A percentile compares a stretch with the other conserved stretches of the same genome.
phyloP scores from a whole-genome alignment of 2,329 filamentous ascomycete species.

The Emydomyces testavorans region DNA sequence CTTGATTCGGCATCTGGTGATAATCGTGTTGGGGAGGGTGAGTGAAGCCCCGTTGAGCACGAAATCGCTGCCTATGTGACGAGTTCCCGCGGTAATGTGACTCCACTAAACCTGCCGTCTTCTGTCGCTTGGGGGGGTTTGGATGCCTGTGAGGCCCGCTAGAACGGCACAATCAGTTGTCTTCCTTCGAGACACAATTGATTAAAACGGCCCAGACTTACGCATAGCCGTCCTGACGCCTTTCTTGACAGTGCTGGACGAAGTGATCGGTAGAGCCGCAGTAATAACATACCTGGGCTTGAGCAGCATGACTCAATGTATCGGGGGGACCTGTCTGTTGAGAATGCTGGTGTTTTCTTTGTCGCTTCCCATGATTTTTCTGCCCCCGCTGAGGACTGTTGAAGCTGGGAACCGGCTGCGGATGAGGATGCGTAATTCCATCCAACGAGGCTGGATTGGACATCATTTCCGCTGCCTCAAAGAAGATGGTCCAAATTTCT shows the following conservation, averaged over 20 bases:
- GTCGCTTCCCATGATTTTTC: conserved; percentile 14
- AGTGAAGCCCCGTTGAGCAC: conserved; percentile 17
- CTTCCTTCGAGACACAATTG: background rate
- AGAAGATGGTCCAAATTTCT: background rate
- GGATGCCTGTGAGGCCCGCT: conserved; percentile 17
- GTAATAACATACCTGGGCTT: conserved; percentile 24
- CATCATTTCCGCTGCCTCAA: conserved; percentile 11
- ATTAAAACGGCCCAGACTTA: conserved; percentile 19
- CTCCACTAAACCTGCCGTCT: conserved; percentile 13
- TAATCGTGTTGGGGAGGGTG: conserved; percentile 19
- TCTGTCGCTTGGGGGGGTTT: conserved; percentile 23
- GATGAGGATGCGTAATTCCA: conserved; percentile 1
- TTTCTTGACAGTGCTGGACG: conserved; percentile 28
- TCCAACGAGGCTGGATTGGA: conserved; percentile 8
- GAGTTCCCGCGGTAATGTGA: conserved; percentile 16
- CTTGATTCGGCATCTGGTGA: conserved; percentile 17
- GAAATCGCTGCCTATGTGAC: conserved; percentile 17
- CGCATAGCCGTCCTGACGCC: conserved; percentile 23
- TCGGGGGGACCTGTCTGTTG: conserved; percentile 9
- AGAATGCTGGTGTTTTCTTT: conserved; percentile 16
- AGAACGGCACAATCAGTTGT: conserved; percentile 11
- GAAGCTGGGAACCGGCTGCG: conserved; percentile 10
- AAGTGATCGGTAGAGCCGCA: conserved; percentile 26
- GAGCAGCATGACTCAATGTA: conserved; percentile 9
- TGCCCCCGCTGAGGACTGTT: conserved; percentile 13